phyloP scores from a whole-genome alignment of 371 early-diverging fungal genomes.

The Mucor indicus region DNA sequence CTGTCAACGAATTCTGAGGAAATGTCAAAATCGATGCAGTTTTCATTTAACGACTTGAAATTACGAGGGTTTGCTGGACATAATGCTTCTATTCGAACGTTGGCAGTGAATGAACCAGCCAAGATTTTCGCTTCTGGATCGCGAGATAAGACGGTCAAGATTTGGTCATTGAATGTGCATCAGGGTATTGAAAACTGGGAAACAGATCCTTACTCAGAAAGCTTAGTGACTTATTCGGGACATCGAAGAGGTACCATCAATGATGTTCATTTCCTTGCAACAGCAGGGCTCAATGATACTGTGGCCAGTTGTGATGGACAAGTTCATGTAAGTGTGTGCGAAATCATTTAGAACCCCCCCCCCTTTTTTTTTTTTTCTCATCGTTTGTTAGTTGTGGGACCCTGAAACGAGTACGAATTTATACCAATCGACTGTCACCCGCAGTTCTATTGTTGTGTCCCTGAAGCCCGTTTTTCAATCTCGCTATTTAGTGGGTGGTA shows the following conservation, averaged over 20 bases:
- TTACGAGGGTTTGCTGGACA: slow-evolving; percentile 63
- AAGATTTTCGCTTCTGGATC: slow-evolving; percentile 64
- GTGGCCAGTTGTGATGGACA: slow-evolving; percentile 68
- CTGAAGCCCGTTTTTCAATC: slow-evolving; percentile 57
- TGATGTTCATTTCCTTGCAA: slow-evolving; percentile 57
- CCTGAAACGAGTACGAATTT: slow-evolving; percentile 55
- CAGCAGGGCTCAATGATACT: slow-evolving; percentile 46
- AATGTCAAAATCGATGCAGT: slow-evolving; percentile 70
- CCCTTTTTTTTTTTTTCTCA: no score
- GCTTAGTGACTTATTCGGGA: slow-evolving; percentile 57
- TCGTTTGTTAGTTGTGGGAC: slow-evolving; percentile 50
- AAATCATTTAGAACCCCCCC: background rate
- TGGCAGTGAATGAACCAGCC: slow-evolving; percentile 57
- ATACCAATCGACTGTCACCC: slow-evolving; percentile 53
- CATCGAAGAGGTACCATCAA: slow-evolving; percentile 52
- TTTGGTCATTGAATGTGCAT: slow-evolving; percentile 69
- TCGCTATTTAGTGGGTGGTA: slow-evolving; percentile 56
- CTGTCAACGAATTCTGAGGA: slow-evolving; percentile 68
- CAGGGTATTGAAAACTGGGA: slow-evolving; percentile 60
- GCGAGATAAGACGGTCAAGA: slow-evolving; percentile 62
- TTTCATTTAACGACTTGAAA: slow-evolving; percentile 67
- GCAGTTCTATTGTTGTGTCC: slow-evolving; percentile 46
- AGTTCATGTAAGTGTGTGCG: slow-evolving; percentile 50
- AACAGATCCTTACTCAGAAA: slow-evolving; percentile 53
- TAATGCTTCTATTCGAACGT: slow-evolving; percentile 46